These are phyloP conservation scores for Botrytis medusae DNA, from an alignment of 2,329 filamentous ascomycete species.

Conservation along the genomic window DNA sequence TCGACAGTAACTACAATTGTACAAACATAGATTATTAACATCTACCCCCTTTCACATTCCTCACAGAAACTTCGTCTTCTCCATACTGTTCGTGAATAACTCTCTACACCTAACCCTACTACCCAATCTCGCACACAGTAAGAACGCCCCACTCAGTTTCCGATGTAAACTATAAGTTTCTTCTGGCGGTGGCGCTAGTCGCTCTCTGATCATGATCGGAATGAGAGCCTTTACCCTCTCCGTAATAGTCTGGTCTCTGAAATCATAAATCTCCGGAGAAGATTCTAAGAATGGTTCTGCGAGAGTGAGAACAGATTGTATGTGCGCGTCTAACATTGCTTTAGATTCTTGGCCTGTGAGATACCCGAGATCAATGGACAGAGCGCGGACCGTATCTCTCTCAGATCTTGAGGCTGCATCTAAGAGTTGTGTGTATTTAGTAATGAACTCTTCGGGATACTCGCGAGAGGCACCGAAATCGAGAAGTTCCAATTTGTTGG, in stretches of 20 bases:
- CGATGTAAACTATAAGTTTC: slow-evolving; percentile 96
- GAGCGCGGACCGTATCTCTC: slow-evolving; percentile 57
- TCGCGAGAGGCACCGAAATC: slow-evolving; percentile 94
- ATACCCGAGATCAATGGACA: slow-evolving; percentile 81
- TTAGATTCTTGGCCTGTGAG: slow-evolving; percentile 85
- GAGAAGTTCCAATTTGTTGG: slow-evolving; percentile 77
- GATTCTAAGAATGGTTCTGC: slow-evolving; percentile 82
- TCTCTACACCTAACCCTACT: slow-evolving; percentile 79
- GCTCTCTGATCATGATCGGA: slow-evolving; percentile 87
- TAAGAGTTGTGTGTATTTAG: slow-evolving; percentile 76
- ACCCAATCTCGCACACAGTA: slow-evolving; percentile 83
- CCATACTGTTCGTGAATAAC: slow-evolving; percentile 61
- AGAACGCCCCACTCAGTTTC: slow-evolving; percentile 91
- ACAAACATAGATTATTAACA: not conserved
- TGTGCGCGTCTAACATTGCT: slow-evolving; percentile 85
- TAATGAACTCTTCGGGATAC: slow-evolving; percentile 77
- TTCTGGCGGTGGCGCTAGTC: slow-evolving; percentile 87
- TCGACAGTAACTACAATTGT: not conserved
- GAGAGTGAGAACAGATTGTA: slow-evolving; percentile 83
- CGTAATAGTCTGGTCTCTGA: slow-evolving; percentile 91
- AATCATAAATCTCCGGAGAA: slow-evolving; percentile 86
- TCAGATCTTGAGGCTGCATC: slow-evolving; percentile 75
- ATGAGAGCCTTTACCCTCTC: slow-evolving; percentile 86
- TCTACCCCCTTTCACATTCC: too few relatives aligned
- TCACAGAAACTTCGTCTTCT: slow-evolving; percentile 32